Base-by-base conservation (phyloP, 2,329 filamentous ascomycete species). In the Metarhizium humberi region DNA sequence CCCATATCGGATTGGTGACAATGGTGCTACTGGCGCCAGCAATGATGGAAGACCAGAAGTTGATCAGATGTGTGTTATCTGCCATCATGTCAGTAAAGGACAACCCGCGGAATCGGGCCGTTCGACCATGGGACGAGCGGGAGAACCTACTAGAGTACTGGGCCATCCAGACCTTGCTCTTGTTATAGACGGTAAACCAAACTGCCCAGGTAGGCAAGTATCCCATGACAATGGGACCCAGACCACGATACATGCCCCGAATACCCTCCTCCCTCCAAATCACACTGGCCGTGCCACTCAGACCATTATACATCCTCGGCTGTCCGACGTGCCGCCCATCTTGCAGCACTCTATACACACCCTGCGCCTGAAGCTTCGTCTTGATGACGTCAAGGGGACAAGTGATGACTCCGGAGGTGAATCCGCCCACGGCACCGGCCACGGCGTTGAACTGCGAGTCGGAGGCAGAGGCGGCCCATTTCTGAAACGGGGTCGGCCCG, bases 311-410 rank as follows among this genome's bases (percentile, higher is more conserved):
- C 51, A 94, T 75, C 77, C 75, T 76, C 25, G 74, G 71, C 57
- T 79, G 77, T 32, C 75, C 75, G 32, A 74, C 75, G 68, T 76
- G 75, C 54, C 69, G 69, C 57, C 71, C 76, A 60, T 75, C 74
- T 63, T 74, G 78, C 66, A 71, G 71, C 61, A 74, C 79, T 62
- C 71, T 62, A 71, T 95, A 95, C 20, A 90, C 89, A 60, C 92
- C 92, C 70, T 97, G 94, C 16, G 92, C 92, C 71, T 99, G 94
- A 58, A 99, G 75, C 72, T 96, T 97, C 48, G 94, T 99, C 77
- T 99, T 99, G 73, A 99, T 97, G 59, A 99, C 94, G 77, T 99
- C 94, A 63, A 99, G 85, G 46, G 94, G 94, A 70, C 94, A 99
- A 53, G 92, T 97, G 61, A 96, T 89, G 55, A 99, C 82, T 52